Percentiles rank a stretch among this genome's conserved stretches.
phyloP scores from a whole-genome alignment of 1,284 basidiomycete species.

The Cryptococcus neoformans region DNA sequence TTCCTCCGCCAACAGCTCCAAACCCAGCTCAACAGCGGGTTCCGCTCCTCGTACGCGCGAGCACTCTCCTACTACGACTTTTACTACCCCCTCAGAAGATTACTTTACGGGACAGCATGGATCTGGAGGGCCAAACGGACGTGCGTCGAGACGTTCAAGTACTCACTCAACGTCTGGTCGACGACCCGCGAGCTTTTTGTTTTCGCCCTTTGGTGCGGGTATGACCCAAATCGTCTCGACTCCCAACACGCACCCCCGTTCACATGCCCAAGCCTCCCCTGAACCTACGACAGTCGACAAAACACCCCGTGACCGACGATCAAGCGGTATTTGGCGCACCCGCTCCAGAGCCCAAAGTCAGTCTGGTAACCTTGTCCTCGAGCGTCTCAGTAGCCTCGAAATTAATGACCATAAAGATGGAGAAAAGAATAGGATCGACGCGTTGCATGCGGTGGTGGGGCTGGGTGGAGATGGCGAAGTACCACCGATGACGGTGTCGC shows the following conservation, averaged over 20 bases:
- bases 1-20: not conserved
- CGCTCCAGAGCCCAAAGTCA: constrained; percentile 11
- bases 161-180: constrained; percentile 16
- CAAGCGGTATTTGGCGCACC: constrained; percentile 6
- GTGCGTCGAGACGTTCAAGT: constrained; percentile 17
- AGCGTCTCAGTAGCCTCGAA: constrained; percentile 9
- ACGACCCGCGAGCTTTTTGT: constrained; percentile 39
- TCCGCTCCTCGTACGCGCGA: constrained; percentile 10
- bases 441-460: constrained; percentile 1
- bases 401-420: constrained; percentile 5
- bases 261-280: too few species aligned
- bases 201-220: constrained; percentile 32
- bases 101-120: constrained; percentile 5
- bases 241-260: not conserved
- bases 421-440: not conserved
- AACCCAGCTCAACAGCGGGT: not conserved
- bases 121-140: constrained; percentile 15
- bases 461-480: constrained; percentile 4
- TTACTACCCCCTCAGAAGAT: constrained; percentile 29
- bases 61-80: constrained; percentile 18
- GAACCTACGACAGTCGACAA: too few species aligned
- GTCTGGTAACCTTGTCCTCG: constrained; percentile 9
- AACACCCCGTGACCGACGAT: not conserved
- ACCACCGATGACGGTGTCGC: constrained; percentile 20
- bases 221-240: constrained; percentile 29